Percentiles rank a stretch among this genome's conserved stretches.
Evolutionary conservation across 1,284 basidiomycete genomes (phyloP).

Genomic region (Ceratorhiza oryzae-sativae): DNA sequence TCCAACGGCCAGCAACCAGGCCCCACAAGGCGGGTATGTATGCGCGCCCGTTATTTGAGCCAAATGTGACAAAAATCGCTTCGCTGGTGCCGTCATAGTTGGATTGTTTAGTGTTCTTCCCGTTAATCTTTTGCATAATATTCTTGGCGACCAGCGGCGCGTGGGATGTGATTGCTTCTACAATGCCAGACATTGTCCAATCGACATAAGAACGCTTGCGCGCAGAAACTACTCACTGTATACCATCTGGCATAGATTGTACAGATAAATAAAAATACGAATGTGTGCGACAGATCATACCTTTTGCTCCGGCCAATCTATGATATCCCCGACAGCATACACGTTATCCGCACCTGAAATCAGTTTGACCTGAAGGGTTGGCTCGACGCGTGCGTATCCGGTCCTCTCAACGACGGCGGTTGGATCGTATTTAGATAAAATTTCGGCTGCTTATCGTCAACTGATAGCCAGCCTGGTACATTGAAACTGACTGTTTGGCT

Average conservation of each 20-base stretch:
- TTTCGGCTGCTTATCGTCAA: slow-evolving; percentile 52
- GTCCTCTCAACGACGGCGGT: background rate
- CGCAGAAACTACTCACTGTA: slow-evolving; percentile 1
- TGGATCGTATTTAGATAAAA: slow-evolving; percentile 52
- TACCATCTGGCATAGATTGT: background rate
- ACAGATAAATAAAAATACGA: background rate
- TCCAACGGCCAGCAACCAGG: slow-evolving; percentile 42
- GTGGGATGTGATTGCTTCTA: slow-evolving; percentile 35
- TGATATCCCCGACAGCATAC: slow-evolving; percentile 42
- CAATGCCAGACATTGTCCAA: background rate
- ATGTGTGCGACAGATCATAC: background rate
- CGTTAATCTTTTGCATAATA: slow-evolving; percentile 37
- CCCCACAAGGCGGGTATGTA: slow-evolving; percentile 30
- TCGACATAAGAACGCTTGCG: background rate
- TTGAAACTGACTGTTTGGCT: slow-evolving; percentile 17
- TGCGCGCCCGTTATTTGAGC: slow-evolving; percentile 28
- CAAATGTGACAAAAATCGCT: slow-evolving; percentile 35
- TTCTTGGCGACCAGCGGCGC: slow-evolving; percentile 39
- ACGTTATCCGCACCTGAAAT: slow-evolving; percentile 38
- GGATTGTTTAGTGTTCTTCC: slow-evolving; percentile 7
- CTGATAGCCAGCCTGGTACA: background rate
- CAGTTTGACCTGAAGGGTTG: slow-evolving; percentile 40
- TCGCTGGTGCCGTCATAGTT: slow-evolving; percentile 24
- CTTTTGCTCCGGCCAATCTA: slow-evolving; percentile 43
- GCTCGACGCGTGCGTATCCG: slow-evolving; percentile 35